Evolutionary conservation across 176 grass and related monocot species (phyloP), one percentile per base, ranked within the genome.

Genomic region (Juncus inflexus): DNA sequence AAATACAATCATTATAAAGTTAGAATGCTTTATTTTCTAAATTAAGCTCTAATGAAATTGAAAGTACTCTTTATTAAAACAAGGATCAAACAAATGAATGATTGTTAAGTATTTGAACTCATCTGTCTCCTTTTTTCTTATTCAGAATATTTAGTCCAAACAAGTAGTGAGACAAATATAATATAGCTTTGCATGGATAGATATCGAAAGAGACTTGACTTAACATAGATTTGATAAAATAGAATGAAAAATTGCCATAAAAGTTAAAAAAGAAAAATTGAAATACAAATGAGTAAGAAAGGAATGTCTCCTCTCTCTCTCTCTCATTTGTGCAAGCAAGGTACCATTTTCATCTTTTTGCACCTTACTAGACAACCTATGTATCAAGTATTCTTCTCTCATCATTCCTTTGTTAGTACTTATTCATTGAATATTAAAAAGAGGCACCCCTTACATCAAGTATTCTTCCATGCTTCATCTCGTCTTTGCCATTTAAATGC

Each of bases 321-420:
- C 40, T 56, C 62, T 35, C 49, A 79, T 72, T 79, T 60, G 36
- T 42, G 7, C 74, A 77, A 77, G 74, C 74, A 77, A 77, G 74
- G 74, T 60, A 68, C 19, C 38, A 15, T 58, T 45, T 43, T 58
- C 13, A 54, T 69, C 36, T 40, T 47, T 69, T 55, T 70, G 11
- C 56, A 16, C 28, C 3, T 2, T 57, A 56, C 36, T 50, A 70
- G 10, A 10, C 28, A 40, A 41, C 67, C 67, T 71, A 11, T 2
- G 1, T 55, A 47, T 79, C 79, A 82, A 76, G 79, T 82, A 72
- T 79, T 83, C 84, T 76, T 54, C 58, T 55, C n/a, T 58, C 3
- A 0, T 6, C 5, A 39, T 40, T 39, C 13, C 38, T 51, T 6
- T 13, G 55, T 69, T 47, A 59, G 42, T 43, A 59, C 19, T 16